Conservation (phyloP, 306 rosid genomes). For the Leucaena leucocephala region DNA sequence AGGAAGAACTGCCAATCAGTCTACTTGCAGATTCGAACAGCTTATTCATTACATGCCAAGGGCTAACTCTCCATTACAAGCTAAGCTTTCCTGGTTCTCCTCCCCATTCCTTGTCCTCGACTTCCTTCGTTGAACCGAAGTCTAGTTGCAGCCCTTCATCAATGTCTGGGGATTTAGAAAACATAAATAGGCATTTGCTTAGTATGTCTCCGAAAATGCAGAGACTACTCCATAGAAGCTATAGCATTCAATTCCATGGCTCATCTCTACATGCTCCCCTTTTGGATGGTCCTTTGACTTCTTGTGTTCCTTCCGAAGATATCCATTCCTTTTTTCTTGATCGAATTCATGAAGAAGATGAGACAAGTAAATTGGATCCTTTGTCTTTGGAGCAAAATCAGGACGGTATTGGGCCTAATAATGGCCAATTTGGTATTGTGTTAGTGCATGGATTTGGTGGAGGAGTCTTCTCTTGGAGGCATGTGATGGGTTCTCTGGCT, state of each 20-base stretch:
- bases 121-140: conserved; percentile 53
- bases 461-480: conserved; percentile 98
- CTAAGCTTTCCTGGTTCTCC: conserved; percentile 79
- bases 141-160: conserved; percentile 52
- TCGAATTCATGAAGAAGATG: conserved; percentile 57
- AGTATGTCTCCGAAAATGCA: conserved; percentile 60
- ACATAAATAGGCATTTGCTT: conserved; percentile 57
- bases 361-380: conserved; percentile 44
- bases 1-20: conserved; percentile 75
- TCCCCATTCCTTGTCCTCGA: conserved; percentile 61
- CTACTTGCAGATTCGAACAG: conserved; percentile 81
- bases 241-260: conserved; percentile 82
- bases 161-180: conserved; percentile 56
- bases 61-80: conserved; percentile 89
- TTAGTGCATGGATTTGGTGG: conserved; percentile 98
- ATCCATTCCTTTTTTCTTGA: conserved; percentile 71
- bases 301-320: conserved; percentile 64
- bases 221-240: conserved; percentile 68
- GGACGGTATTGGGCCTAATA: conserved; percentile 45
- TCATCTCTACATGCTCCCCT: conserved; percentile 83
- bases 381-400: conserved; percentile 42
- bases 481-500: conserved; percentile 83
- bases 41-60: conserved; percentile 75
- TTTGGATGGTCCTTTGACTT: conserved; percentile 55
- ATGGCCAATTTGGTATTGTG: conserved; percentile 65